These are phyloP conservation scores for Limnanthes douglasii DNA, from an alignment of 345 rosid species.

Conservation along the genomic window DNA sequence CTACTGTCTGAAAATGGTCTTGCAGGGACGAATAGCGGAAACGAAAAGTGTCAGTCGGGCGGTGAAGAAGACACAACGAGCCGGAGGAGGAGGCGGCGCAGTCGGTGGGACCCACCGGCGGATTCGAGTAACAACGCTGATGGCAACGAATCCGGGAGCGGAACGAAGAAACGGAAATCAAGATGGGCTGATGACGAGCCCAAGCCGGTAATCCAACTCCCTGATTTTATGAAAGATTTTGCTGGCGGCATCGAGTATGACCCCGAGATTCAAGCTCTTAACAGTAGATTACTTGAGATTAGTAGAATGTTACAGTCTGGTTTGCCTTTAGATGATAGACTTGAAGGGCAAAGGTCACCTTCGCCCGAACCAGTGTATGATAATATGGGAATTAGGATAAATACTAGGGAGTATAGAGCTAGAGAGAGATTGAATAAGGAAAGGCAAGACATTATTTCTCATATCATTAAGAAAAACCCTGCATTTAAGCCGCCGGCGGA, in stretches of 20 bases:
- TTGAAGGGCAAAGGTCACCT: conserved; percentile 90
- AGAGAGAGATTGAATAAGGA: conserved; percentile 79
- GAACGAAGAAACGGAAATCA: conserved; percentile 62
- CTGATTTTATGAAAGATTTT: conserved; percentile 83
- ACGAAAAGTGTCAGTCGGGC: conserved; percentile 59
- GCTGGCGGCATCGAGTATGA: conserved; percentile 92
- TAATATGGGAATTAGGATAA: conserved; percentile 83
- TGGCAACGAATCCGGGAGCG: conserved; percentile 31
- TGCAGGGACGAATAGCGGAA: conserved; percentile 41
- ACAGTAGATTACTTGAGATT: conserved; percentile 70
- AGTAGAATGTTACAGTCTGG: conserved; percentile 75
- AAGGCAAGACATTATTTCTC: conserved; percentile 84
- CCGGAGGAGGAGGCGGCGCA: conserved; percentile 58
- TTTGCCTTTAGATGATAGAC: conserved; percentile 69
- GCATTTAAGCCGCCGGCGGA: conserved; percentile 96
- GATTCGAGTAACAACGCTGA: conserved; percentile 18
- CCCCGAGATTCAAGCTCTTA: conserved; percentile 79
- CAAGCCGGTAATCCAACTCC: conserved; percentile 71
- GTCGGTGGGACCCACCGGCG: conserved; percentile 65
- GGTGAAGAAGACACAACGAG: conserved; percentile 90
- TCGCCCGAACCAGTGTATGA: conserved; percentile 94
- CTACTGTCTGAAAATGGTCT: conserved; percentile 49
- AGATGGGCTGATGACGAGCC: conserved; percentile 96
- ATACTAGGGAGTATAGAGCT: conserved; percentile 81
- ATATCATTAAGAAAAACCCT: conserved; percentile 79